Evolutionary conservation across 768 basidiomycete genomes (phyloP).

Genomic region (Boletus coccyginus): DNA sequence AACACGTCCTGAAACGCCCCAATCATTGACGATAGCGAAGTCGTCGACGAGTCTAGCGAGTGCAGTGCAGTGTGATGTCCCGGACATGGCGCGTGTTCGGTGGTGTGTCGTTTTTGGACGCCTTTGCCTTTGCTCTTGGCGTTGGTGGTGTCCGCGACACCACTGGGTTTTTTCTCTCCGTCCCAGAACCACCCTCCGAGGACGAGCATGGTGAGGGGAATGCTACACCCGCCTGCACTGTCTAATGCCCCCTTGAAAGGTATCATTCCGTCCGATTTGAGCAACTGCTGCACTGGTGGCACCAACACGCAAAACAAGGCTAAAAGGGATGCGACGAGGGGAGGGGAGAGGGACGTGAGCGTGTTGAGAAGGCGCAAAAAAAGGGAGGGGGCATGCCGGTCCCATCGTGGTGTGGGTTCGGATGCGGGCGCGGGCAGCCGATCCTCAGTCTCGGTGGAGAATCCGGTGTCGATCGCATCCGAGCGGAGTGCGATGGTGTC

Average conservation of each 20-base stretch:
- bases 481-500: conserved; percentile 12
- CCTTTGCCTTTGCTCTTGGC: conserved; percentile 9
- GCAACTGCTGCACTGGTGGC: conserved; percentile 66
- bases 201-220: conserved; percentile 88
- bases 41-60: conserved; percentile 12
- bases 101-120: not conserved
- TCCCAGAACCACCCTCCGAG: conserved; percentile 90
- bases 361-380: not conserved
- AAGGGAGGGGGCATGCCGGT: not conserved
- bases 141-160: not conserved
- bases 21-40: conserved; percentile 21
- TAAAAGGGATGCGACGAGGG: conserved; percentile 74
- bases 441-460: conserved; percentile 16
- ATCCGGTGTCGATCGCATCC: conserved; percentile 9
- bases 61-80: not conserved
- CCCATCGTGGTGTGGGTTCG: conserved; percentile 4
- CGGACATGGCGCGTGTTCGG: too few species aligned
- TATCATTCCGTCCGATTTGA: conserved; percentile 56
- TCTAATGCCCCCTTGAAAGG: conserved; percentile 68
- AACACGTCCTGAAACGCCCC: conserved; percentile 18
- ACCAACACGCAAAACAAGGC: conserved; percentile 78
- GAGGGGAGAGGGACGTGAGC: conserved; percentile 77
- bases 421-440: not conserved
- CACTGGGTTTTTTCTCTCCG: conserved; percentile 11
- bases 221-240: conserved; percentile 70